A percentile compares a stretch with the other conserved stretches of the same genome.
Conservation (phyloP, 495 filamentous ascomycete genomes). For the Penicillium nucicola region DNA sequence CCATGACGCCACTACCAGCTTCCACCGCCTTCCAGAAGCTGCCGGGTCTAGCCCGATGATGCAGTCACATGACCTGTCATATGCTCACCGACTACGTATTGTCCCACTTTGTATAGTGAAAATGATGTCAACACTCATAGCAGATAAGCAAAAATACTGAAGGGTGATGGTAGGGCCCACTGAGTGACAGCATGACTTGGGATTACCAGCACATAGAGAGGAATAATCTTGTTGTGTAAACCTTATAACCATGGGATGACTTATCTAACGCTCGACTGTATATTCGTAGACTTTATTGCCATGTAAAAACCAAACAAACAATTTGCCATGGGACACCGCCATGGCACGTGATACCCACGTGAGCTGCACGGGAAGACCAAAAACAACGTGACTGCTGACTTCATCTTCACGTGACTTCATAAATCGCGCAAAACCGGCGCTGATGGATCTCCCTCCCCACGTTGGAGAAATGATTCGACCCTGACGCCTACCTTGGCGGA, state of each 20-base stretch:
- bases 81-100: background rate
- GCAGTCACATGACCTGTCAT: background rate
- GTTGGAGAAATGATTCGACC: background rate
- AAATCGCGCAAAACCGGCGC: slow-evolving; percentile 6
- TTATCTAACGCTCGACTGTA: too few relatives aligned
- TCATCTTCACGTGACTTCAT: background rate
- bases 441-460: background rate
- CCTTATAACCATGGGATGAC: too few relatives aligned
- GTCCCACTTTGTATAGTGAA: too few relatives aligned
- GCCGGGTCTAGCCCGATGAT: slow-evolving; percentile 4
- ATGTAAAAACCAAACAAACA: too few relatives aligned
- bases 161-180: too few relatives aligned
- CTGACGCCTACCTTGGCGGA: background rate
- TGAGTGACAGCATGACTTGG: too few relatives aligned
- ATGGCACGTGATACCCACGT: background rate
- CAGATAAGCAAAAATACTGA: background rate
- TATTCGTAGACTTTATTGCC: too few relatives aligned
- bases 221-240: too few relatives aligned
- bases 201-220: too few relatives aligned
- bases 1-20: slow-evolving; percentile 33
- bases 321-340: too few relatives aligned
- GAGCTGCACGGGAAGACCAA: background rate
- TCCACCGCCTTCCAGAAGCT: slow-evolving; percentile 46
- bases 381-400: too few relatives aligned
- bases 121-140: too few relatives aligned